Percentiles rank a stretch among this genome's conserved stretches.
These are phyloP conservation scores for Aspergillus sclerotiicarbonarius DNA, from an alignment of 495 filamentous ascomycete species.

Conservation along the genomic window DNA sequence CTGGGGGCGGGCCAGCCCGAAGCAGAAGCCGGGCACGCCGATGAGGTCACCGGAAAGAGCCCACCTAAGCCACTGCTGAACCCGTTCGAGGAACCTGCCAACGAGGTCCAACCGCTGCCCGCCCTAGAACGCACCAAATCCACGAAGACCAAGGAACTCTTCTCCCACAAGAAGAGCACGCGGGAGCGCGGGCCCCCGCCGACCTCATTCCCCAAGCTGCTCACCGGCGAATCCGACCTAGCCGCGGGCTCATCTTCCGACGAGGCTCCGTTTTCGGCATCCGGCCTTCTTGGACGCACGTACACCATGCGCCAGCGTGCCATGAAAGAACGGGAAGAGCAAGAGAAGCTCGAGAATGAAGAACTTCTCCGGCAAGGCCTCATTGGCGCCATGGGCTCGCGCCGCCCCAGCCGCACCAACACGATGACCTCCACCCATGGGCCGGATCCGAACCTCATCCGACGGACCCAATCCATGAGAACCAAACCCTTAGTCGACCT, in stretches of 20 bases:
- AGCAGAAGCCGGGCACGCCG: conserved; percentile 15
- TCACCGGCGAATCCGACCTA: conserved; percentile 29
- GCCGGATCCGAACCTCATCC: conserved; percentile 24
- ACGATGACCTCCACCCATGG: conserved; percentile 35
- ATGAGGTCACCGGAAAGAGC: conserved; percentile 23
- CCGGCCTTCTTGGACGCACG: conserved; percentile 59
- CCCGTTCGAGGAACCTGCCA: conserved; percentile 38
- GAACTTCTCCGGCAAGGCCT: conserved; percentile 29
- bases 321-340: conserved; percentile 53
- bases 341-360: conserved; percentile 36
- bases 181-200: conserved; percentile 47
- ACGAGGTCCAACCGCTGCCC: conserved; percentile 10
- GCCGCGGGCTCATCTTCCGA: conserved; percentile 28
- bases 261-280: conserved; percentile 50
- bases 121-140: conserved; percentile 20
- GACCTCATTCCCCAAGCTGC: conserved; percentile 37
- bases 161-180: conserved; percentile 34
- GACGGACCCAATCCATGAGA: conserved; percentile 31
- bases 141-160: conserved; percentile 23
- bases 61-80: conserved; percentile 55
- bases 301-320: conserved; percentile 61
- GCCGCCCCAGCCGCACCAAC: conserved; percentile 28
- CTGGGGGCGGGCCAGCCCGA: conserved; percentile 49
- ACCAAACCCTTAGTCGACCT: conserved; percentile 72
- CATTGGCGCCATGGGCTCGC: conserved; percentile 14